These are phyloP conservation scores for Stromatinia cepivora DNA, from an alignment of 2,329 filamentous ascomycete species.

Conservation along the genomic window DNA sequence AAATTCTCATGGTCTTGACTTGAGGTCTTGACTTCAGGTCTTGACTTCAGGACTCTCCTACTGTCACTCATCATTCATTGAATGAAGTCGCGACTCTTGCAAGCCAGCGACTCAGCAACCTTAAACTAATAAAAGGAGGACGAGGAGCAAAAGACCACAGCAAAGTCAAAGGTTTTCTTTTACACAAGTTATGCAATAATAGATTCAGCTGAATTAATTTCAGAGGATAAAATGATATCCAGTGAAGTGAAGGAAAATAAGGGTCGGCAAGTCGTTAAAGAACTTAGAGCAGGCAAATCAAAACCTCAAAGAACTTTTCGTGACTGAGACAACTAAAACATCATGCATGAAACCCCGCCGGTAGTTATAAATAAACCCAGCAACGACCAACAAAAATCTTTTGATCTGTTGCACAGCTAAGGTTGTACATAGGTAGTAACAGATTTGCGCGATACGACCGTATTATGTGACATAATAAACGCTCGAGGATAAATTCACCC, in stretches of 20 bases:
- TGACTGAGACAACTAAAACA: conserved; percentile 4
- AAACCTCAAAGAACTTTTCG: background rate
- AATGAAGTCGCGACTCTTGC: background rate
- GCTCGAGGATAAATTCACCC: background rate
- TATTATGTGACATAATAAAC: background rate
- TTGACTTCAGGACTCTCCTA: background rate
- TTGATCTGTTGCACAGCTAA: background rate
- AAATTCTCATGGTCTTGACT: too few species aligned
- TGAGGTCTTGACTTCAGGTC: too few species aligned
- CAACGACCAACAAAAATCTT: background rate
- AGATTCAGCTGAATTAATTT: background rate
- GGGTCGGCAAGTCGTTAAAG: background rate
- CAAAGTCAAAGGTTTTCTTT: background rate
- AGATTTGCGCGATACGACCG: background rate
- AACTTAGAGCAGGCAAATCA: background rate
- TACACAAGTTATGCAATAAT: background rate
- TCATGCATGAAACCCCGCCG: background rate
- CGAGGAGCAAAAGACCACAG: background rate
- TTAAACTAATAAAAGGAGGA: background rate
- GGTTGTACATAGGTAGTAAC: background rate
- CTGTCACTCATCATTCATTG: background rate
- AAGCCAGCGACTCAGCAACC: background rate
- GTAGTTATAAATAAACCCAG: background rate
- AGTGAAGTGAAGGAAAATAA: background rate
- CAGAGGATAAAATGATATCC: background rate